A percentile compares a stretch with the other conserved stretches of the same genome.
These are phyloP conservation scores for Pseudohyphozyma bogoriensis DNA, from an alignment of 768 basidiomycete genomes.

Conservation along the genomic window DNA sequence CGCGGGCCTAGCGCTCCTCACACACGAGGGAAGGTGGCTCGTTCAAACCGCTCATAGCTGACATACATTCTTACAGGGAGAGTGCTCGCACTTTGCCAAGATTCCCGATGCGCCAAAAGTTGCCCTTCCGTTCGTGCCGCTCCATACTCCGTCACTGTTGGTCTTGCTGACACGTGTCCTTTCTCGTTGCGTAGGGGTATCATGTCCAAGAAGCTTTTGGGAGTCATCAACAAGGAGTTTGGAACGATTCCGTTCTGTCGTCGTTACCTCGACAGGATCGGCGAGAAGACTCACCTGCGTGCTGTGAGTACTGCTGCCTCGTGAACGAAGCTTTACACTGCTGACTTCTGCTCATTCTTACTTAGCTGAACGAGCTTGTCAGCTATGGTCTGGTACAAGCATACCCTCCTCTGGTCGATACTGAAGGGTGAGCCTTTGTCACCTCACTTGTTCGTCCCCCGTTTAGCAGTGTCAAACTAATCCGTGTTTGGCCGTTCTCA, in stretches of 20 bases:
- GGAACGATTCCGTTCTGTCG: conserved; percentile 92
- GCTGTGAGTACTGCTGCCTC: conserved; percentile 47
- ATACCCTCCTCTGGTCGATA: conserved; percentile 77
- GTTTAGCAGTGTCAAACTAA: background rate
- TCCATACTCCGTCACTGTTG: background rate
- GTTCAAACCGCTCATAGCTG: background rate
- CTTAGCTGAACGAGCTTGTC: conserved; percentile 78
- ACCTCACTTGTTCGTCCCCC: background rate
- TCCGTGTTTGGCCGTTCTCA: background rate
- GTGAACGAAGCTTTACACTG: too few relatives aligned
- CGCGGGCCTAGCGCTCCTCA: background rate
- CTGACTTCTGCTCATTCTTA: background rate
- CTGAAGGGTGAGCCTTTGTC: conserved; percentile 42
- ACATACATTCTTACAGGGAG: conserved; percentile 47
- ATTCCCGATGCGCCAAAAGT: conserved; percentile 59
- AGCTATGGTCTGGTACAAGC: conserved; percentile 76
- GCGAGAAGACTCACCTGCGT: conserved; percentile 85
- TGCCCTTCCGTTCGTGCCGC: conserved; percentile 54
- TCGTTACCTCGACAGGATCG: conserved; percentile 81
- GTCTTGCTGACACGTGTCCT: conserved; percentile 1
- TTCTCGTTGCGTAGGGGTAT: conserved; percentile 49
- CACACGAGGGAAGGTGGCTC: too few relatives aligned
- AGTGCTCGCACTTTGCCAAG: conserved; percentile 85
- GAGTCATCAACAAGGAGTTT: conserved; percentile 81
- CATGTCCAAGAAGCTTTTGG: conserved; percentile 73